Conservation (phyloP, 1,284 basidiomycete genomes). For the Ustilago crameri region DNA sequence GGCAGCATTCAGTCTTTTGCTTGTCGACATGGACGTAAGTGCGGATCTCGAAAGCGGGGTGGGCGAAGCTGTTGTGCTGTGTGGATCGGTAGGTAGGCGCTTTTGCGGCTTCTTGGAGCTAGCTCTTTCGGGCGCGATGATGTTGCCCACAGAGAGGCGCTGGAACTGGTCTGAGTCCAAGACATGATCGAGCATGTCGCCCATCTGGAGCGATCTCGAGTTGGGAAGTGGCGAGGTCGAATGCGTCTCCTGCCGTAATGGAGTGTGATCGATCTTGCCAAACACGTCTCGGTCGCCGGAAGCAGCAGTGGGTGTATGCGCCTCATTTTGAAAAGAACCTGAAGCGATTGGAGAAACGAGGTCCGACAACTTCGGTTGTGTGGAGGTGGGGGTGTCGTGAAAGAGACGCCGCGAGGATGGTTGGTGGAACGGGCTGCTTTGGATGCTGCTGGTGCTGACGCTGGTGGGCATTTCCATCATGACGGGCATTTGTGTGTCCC, state of each 20-base stretch:
- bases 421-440: slow-evolving; percentile 19
- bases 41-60: slow-evolving; percentile 27
- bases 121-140: slow-evolving; percentile 38
- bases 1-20: slow-evolving; percentile 2
- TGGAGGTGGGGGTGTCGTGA: slow-evolving; percentile 31
- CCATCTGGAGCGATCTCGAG: slow-evolving; percentile 37
- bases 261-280: slow-evolving; percentile 43
- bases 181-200: slow-evolving; percentile 39
- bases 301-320: slow-evolving; percentile 22
- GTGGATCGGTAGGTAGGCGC: slow-evolving; percentile 18
- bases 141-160: slow-evolving; percentile 37
- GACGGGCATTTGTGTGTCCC: slow-evolving; percentile 5
- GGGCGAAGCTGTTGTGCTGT: slow-evolving; percentile 33
- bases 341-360: slow-evolving; percentile 22
- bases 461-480: slow-evolving; percentile 25
- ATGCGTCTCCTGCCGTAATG: slow-evolving; percentile 36
- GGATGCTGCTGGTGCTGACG: slow-evolving; percentile 31
- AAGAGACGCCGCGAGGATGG: slow-evolving; percentile 39
- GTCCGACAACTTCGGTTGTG: neutral
- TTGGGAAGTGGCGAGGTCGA: slow-evolving; percentile 46
- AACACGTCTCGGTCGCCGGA: slow-evolving; percentile 30
- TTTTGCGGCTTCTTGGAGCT: slow-evolving; percentile 40
- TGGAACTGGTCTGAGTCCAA: slow-evolving; percentile 26
- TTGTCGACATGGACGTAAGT: slow-evolving; percentile 28
- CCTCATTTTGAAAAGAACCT: slow-evolving; percentile 4